Conservation (phyloP, 768 basidiomycete species). For the Mycena albidolilacea region DNA sequence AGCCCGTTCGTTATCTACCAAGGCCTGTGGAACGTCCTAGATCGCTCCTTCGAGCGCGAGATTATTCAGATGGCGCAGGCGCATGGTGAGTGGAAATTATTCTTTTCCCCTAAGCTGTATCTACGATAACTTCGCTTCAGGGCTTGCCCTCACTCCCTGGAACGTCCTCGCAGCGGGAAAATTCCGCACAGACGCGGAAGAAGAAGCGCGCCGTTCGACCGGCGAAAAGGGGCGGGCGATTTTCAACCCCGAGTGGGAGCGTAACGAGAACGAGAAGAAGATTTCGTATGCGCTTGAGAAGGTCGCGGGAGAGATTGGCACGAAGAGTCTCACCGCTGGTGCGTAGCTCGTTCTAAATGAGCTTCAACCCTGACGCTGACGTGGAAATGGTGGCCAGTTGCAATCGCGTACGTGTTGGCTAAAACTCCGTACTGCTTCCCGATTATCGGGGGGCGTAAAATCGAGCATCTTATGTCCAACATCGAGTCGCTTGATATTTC, state of each 20-base stretch:
- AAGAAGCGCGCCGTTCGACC: conserved; percentile 43
- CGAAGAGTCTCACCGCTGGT: too few species aligned
- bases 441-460: not conserved
- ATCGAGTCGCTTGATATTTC: not conserved
- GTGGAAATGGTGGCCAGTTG: not conserved
- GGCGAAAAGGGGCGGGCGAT: conserved; percentile 57
- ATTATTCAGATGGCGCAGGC: conserved; percentile 55
- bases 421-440: conserved; percentile 4
- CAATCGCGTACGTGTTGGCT: not conserved
- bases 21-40: conserved; percentile 53
- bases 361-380: too few species aligned
- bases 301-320: too few species aligned
- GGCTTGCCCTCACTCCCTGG: conserved; percentile 57
- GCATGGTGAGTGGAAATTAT: not conserved
- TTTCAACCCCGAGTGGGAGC: conserved; percentile 49
- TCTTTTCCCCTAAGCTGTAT: conserved; percentile 30
- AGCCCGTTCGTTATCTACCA: conserved; percentile 64
- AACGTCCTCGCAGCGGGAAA: conserved; percentile 49
- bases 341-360: too few species aligned
- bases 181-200: too few species aligned
- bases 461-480: not conserved
- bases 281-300: too few species aligned
- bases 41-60: conserved; percentile 61
- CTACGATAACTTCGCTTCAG: not conserved
- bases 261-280: conserved; percentile 49